Evolutionary conservation across 78 protist species (phyloP).

Genomic region (Dictyostelium firmibasis): DNA sequence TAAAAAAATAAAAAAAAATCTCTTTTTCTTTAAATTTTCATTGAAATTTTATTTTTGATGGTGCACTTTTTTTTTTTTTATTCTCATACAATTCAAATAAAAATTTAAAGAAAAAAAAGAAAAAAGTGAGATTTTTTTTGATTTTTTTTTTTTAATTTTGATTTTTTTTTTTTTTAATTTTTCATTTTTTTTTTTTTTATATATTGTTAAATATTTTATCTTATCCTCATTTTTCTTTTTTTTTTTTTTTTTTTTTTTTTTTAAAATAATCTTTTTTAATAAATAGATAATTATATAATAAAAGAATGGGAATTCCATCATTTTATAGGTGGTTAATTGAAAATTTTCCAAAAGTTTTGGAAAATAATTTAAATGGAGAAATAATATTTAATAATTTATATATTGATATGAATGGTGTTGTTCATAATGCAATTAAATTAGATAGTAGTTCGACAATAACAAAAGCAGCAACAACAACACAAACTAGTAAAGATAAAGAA

Average conservation of each 20-base stretch:
- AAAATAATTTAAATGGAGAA: background rate
- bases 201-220: no score
- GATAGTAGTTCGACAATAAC: background rate
- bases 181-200: background rate
- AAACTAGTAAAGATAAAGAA: background rate
- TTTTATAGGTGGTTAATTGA: constrained; percentile 64
- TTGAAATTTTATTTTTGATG: no score
- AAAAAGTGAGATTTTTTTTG: no score
- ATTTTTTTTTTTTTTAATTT: background rate
- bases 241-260: background rate
- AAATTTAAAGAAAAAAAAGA: no score
- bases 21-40: no score
- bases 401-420: constrained; percentile 98
- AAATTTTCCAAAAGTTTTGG: constrained; percentile 53
- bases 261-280: background rate
- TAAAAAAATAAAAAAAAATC: background rate
- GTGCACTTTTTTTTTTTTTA: no score
- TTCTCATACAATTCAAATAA: no score
- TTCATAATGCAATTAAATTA: constrained; percentile 93
- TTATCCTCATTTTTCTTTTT: background rate
- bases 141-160: no score
- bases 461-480: background rate
- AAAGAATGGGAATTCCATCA: constrained; percentile 57
- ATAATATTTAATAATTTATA: constrained; percentile 93
- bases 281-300: background rate